A percentile compares a stretch with the other conserved stretches of the same genome.
phyloP scores from a whole-genome alignment of 2,329 filamentous ascomycete species.

The Aureobasidium mangrovei region DNA sequence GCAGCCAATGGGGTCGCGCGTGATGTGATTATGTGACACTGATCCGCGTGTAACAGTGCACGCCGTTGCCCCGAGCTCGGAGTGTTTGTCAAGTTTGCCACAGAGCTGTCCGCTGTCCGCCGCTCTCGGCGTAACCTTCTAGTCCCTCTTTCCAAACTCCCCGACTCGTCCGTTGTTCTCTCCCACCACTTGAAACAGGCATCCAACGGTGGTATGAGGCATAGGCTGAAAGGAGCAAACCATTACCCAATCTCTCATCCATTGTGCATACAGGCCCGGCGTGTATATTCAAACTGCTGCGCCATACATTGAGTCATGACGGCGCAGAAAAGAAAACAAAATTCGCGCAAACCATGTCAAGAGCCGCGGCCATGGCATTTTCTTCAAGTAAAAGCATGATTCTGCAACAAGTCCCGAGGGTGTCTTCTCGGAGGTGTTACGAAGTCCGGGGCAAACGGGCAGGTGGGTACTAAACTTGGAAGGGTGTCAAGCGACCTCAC shows the following conservation, averaged over 20 bases:
- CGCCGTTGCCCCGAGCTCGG: background rate
- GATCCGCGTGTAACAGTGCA: conserved; percentile 12
- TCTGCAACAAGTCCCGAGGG: background rate
- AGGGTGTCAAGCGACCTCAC: background rate
- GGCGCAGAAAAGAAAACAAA: conserved; percentile 2
- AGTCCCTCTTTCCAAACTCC: background rate
- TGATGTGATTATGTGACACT: conserved; percentile 11
- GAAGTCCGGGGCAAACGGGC: background rate
- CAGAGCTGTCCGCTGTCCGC: background rate
- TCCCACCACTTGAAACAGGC: conserved; percentile 3
- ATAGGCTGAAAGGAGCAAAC: background rate
- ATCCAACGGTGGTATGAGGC: background rate
- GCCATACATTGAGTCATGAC: background rate
- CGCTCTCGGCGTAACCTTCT: conserved; percentile 8
- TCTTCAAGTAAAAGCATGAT: conserved; percentile 9
- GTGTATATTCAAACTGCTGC: background rate
- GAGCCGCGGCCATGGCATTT: background rate
- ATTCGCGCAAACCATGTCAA: conserved; percentile 4
- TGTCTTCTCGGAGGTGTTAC: background rate
- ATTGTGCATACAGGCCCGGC: background rate
- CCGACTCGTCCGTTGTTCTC: background rate
- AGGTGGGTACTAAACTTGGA: background rate
- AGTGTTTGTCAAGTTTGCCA: conserved; percentile 7
- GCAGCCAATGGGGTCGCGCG: conserved; percentile 8
- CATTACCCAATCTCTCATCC: background rate